Evolutionary conservation across 2,329 filamentous ascomycete genomes (phyloP).

Genomic region (Calonectria multiphialidica): DNA sequence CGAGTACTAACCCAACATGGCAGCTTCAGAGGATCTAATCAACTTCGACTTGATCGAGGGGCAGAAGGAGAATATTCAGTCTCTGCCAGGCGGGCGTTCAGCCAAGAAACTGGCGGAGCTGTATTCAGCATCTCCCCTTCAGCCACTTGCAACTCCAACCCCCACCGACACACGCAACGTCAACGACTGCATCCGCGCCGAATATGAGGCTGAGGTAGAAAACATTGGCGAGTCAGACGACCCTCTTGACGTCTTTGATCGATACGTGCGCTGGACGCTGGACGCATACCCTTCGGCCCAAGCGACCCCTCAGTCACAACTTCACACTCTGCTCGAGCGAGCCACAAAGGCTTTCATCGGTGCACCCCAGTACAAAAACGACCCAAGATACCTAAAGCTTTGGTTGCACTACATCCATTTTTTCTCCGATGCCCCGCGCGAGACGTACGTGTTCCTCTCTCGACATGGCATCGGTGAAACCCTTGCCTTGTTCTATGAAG

Average conservation of each 20-base stretch:
- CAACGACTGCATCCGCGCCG: conserved; percentile 82
- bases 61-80: conserved; percentile 98
- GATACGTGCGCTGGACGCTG: conserved; percentile 97
- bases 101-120: conserved; percentile 88
- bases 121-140: conserved; percentile 76
- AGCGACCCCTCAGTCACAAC: conserved; percentile 90
- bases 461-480: conserved; percentile 89
- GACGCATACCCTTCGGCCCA: conserved; percentile 96
- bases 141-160: conserved; percentile 71
- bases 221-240: conserved; percentile 90
- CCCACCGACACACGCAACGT: conserved; percentile 80
- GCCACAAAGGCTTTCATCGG: conserved; percentile 91
- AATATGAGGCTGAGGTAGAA: conserved; percentile 87
- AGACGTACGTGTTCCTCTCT: conserved; percentile 91
- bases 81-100: conserved; percentile 87
- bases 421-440: conserved; percentile 92
- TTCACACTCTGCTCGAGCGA: conserved; percentile 89
- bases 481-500: conserved; percentile 94
- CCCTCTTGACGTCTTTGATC: conserved; percentile 93
- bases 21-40: conserved; percentile 66
- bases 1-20: conserved; percentile 56
- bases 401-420: conserved; percentile 96
- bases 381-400: conserved; percentile 90
- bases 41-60: conserved; percentile 94
- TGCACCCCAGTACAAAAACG: conserved; percentile 92